Evolutionary conservation across 768 basidiomycete species (phyloP), one percentile per base, ranked within the genome.

Genomic region (Cubamyces lactineus): DNA sequence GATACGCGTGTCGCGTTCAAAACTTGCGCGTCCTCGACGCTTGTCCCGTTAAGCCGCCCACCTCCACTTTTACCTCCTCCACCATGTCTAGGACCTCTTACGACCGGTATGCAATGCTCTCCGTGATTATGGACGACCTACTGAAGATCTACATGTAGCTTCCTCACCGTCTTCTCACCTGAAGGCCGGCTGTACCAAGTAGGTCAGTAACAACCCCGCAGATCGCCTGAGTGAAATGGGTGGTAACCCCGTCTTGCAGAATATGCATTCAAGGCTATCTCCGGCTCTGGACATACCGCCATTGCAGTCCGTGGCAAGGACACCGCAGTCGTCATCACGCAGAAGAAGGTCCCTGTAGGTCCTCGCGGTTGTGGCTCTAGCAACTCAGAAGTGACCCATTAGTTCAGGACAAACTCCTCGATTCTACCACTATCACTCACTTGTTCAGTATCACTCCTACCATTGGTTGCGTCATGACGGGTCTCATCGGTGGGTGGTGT

Each of bases 241-340:
- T 19, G 50, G 16, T 50, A 26, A 40, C 19, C 30, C n/a, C 41
- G 23, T 42, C 40, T 49, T 51, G 8, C 52, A 98, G 96, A 98
- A 79, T 98, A 98, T 82, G 96, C 97, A 26, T 98, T 98, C 88
- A 99, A 98, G 77, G 97, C 97, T 50, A 98, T 98, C 75, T 94
- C 95, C 64, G 94, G 94, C 57, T 94, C 95, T 1, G 96, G 95
- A 0, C 94, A 98, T 71, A 98, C 97, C 1, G 87, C 96, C 1
- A 84, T 99, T 53, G 84, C 96, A 17, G 91, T 98, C 47, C 81
- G 96, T 70, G 97, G 97, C 17, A 92, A 92, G 75, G 96, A 98
- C 69, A 96, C 95, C 5, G 83, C 90, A 5, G 95, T 98, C 8
- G 91, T 98, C 43, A 95, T 99, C 69, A 98, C 96, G 21, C 97